Evolutionary conservation across 2,329 filamentous ascomycete species (phyloP).

Genomic region (Claviceps arundinis): DNA sequence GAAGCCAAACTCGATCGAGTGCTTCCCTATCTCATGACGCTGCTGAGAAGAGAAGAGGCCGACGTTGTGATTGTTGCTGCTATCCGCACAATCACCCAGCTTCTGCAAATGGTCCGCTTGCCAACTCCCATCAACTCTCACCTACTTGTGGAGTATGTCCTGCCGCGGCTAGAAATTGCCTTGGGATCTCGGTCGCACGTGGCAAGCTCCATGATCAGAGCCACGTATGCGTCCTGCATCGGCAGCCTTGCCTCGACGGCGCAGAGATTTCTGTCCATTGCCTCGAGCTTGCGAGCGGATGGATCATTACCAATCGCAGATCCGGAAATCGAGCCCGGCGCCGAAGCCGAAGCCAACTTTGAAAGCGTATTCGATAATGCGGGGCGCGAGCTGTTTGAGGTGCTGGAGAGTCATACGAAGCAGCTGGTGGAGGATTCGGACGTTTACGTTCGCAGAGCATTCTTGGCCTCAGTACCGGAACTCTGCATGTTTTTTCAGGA

Average conservation of each 20-base stretch:
- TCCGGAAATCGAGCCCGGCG: constrained; percentile 63
- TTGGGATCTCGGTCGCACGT: constrained; percentile 29
- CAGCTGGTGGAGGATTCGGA: constrained; percentile 78
- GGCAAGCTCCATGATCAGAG: constrained; percentile 60
- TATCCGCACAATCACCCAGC: constrained; percentile 74
- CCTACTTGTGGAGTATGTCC: constrained; percentile 54
- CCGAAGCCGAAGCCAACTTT: constrained; percentile 54
- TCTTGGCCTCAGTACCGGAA: constrained; percentile 80
- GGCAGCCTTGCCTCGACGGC: constrained; percentile 81
- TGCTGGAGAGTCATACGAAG: constrained; percentile 83
- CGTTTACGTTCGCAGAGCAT: constrained; percentile 75
- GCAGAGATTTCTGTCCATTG: constrained; percentile 75
- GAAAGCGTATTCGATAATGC: constrained; percentile 80
- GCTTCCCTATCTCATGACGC: constrained; percentile 72
- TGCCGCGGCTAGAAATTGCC: constrained; percentile 47
- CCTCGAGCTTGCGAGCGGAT: constrained; percentile 74
- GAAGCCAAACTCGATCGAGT: constrained; percentile 92
- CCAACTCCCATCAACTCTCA: constrained; percentile 67
- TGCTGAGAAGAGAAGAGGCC: constrained; percentile 62
- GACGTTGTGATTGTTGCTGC: constrained; percentile 79
- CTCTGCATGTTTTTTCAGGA: constrained; percentile 89
- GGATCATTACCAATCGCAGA: constrained; percentile 66
- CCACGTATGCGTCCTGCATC: constrained; percentile 85
- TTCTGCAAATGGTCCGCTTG: constrained; percentile 76
- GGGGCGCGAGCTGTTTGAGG: constrained; percentile 65